Evolutionary conservation across 306 rosid genomes (phyloP).

Genomic region (Quercus parvula): DNA sequence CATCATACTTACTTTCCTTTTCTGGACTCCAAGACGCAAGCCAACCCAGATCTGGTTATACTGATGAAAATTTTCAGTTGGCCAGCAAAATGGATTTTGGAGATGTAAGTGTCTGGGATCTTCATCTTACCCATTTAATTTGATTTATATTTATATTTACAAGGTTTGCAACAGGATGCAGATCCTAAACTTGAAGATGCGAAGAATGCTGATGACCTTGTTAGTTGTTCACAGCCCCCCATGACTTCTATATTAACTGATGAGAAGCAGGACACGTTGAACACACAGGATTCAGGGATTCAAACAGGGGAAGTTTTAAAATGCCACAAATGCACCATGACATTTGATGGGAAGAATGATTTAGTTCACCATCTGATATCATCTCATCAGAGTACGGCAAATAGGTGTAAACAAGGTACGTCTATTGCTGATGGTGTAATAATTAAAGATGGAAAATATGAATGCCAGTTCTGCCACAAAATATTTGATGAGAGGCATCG

Average conservation of each 20-base stretch:
- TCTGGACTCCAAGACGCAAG: slow-evolving; percentile 31
- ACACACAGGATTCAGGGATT: slow-evolving; percentile 8
- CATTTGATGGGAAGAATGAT: slow-evolving; percentile 11
- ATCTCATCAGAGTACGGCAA: neutral
- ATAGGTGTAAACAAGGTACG: neutral
- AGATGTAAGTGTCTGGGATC: slow-evolving; percentile 46
- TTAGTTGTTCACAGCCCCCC: slow-evolving; percentile 24
- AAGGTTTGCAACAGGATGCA: slow-evolving; percentile 32
- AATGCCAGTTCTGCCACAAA: slow-evolving; percentile 7
- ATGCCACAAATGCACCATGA: slow-evolving; percentile 2
- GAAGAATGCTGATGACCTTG: slow-evolving; percentile 31
- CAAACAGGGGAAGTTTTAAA: neutral
- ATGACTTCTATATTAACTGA: slow-evolving; percentile 18
- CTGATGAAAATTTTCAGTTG: slow-evolving; percentile 34
- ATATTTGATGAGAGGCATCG: neutral
- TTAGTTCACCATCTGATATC: neutral
- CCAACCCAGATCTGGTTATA: slow-evolving; percentile 30
- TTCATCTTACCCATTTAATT: slow-evolving; percentile 2
- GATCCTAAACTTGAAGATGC: slow-evolving; percentile 29
- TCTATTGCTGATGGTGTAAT: neutral
- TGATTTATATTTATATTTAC: slow-evolving; percentile 14
- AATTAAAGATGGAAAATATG: slow-evolving; percentile 3
- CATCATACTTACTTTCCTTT: slow-evolving; percentile 51
- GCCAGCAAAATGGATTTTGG: slow-evolving; percentile 32
- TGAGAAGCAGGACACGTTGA: slow-evolving; percentile 28